A percentile compares a stretch with the other conserved stretches of the same genome.
Conservation (phyloP, 306 rosid species). For the Argentina anserina region DNA sequence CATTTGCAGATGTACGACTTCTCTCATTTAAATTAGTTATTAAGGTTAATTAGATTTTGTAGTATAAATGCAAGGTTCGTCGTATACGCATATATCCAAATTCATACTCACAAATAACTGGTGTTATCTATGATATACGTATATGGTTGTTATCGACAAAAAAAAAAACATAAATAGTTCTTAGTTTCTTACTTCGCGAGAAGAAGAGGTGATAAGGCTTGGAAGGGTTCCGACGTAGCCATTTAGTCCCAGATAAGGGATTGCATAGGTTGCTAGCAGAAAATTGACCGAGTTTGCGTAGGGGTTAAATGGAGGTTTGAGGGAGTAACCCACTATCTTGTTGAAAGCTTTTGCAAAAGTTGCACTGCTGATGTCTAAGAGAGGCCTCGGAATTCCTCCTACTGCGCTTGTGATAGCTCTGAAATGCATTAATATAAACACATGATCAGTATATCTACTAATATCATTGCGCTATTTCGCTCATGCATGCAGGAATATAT, state of each 20-base stretch:
- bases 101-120: not conserved
- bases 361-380: slow-evolving; percentile 12
- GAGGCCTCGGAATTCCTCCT: slow-evolving; percentile 29
- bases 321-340: not conserved
- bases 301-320: slow-evolving; percentile 30
- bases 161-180: too few species aligned
- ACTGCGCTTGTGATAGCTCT: slow-evolving; percentile 7
- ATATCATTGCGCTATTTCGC: not conserved
- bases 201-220: not conserved
- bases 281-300: slow-evolving; percentile 19
- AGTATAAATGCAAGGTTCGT: too few species aligned
- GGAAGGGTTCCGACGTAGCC: slow-evolving; percentile 30
- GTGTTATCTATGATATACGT: not conserved
- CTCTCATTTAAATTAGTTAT: too few species aligned
- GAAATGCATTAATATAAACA: not conserved
- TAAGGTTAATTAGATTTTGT: too few species aligned
- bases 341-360: slow-evolving; percentile 8
- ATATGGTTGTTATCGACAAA: too few species aligned
- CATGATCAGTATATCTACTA: not conserved
- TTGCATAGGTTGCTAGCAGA: slow-evolving; percentile 8
- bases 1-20: not conserved
- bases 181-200: not conserved
- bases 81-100: not conserved
- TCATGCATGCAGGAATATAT: not conserved
- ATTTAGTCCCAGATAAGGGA: slow-evolving; percentile 24